Evolutionary conservation across 2,329 filamentous ascomycete species (phyloP), one percentile per base, ranked within the genome.

Genomic region (Fusarium piperis): DNA sequence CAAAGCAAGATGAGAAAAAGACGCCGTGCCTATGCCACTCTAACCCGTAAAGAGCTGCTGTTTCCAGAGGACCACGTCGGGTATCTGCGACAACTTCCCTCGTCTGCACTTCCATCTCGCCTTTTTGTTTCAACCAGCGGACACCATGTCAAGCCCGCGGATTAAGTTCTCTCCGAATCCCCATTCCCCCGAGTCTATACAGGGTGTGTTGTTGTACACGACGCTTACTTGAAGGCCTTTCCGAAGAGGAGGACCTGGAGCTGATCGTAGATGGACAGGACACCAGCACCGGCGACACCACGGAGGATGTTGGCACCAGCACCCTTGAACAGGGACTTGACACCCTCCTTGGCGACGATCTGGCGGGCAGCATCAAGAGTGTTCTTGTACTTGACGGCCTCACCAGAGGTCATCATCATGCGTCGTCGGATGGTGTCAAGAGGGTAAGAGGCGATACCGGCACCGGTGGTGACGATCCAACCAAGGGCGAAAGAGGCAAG

Each of bases 201-300:
- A 82, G 78, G 67, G 77, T 78, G 79, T 78, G 73, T 74, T 77
- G 72, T 71, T 77, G 72, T 71, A 71, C 73, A 78, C 79, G 77
- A 73, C 74, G 77, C 81, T 86, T 86, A 86, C 82, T 97, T 97
- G 95, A 95, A 99, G 90, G 94, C 94, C 95, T 99, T 98, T 87
- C 96, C 96, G 94, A 99, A 99, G 87, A 99, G 88, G 86, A 99
- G 87, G 85, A 99, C 91, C 93, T 99, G 96, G 86, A 94, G 94
- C 91, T 98, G 95, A 87, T 99, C 96, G 89, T 99, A 99, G 94
- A 99, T 98, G 86, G 96, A 99, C 85, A 99, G 91, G 85, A 99
- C 96, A 99, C 96, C 96, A 89, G 96, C 96, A 94, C 96, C 97
- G 84, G 96, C 96, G 84, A 99, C 96, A 98, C 96, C 97, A 97